Base-by-base conservation (phyloP, 1,284 basidiomycete species). In the Melampsora occidentalis region DNA sequence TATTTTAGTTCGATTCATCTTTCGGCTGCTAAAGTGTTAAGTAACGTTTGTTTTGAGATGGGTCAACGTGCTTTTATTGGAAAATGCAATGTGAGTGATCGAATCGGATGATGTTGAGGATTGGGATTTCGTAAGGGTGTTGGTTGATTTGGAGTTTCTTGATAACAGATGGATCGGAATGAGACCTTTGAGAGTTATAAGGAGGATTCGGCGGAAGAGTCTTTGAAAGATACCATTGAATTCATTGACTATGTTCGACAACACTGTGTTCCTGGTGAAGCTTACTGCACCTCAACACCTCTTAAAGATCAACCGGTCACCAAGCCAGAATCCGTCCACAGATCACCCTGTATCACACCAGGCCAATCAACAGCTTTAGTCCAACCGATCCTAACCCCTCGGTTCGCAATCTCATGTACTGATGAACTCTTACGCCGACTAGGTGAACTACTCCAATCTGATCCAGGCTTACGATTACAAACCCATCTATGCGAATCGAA, bases 381-480 rank as follows among this genome's bases (percentile, higher is more conserved):
- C 6, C 90, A 91, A 77, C 95, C 95, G 0, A 89, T 96, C 81
- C 84, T 98, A 62, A 98, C 96, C 0, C 96, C 96, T 22, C 90
- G 95, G 22, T 98, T 99, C 83, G 95, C 96, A 35, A 91, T 99
- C 78, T 89, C 91, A n/a, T 96, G 93, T 83, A 90, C 93, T 0
- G 83, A 86, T 16, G 85, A 88, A n/a, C 88, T 97, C 49, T 86
- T 98, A 64, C 72, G 81, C 0, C 84, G 84, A 7, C 86, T 98
- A 10, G 90, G 90, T 18, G 80, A 86, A 2, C 84, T 94, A 57
- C 79, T 83, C 7, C 80, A 80, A 16, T 77, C 78, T 59, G 81
- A 82, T 71, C 79, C 78, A 20, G 42, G 61, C 20, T 85, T 98
- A 49, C 87, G 88, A 59, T 90, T 97, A 69, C 95, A 99, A 84